phyloP scores from a whole-genome alignment of 75 land plant species.

The Isoetes taiwanensis region DNA sequence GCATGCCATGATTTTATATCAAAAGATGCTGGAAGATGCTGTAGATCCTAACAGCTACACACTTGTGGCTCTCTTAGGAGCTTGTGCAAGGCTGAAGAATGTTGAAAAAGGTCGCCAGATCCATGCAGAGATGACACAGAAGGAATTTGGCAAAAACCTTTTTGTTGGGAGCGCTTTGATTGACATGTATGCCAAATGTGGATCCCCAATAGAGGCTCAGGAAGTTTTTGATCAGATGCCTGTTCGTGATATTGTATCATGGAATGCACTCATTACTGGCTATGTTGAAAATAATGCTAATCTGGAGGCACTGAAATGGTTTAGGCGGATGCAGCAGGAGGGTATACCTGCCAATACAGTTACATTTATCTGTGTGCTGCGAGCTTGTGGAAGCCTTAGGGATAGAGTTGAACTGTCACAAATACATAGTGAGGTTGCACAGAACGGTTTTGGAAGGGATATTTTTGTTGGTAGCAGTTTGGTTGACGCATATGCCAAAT shows the following conservation, averaged over 20 bases:
- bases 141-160: background rate
- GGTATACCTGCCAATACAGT: slow-evolving; percentile 6
- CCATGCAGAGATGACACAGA: background rate
- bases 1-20: background rate
- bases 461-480: slow-evolving; percentile 29
- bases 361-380: background rate
- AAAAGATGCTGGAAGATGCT: background rate
- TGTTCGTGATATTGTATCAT: slow-evolving; percentile 7
- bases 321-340: slow-evolving; percentile 2
- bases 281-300: background rate
- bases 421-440: slow-evolving; percentile 22
- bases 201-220: slow-evolving; percentile 8
- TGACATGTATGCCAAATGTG: slow-evolving; percentile 29
- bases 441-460: slow-evolving; percentile 18
- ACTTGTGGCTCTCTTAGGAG: background rate
- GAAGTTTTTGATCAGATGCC: slow-evolving; percentile 10
- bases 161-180: slow-evolving; percentile 14
- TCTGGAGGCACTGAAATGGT: background rate
- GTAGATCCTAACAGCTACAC: background rate
- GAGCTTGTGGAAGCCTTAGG: background rate
- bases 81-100: background rate
- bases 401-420: slow-evolving; percentile 20
- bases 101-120: background rate
- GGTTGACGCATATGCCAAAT: slow-evolving; percentile 30
- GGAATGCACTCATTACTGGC: slow-evolving; percentile 12